These are phyloP conservation scores for Colletotrichum musicola DNA, from an alignment of 2,329 filamentous ascomycete genomes.

Conservation along the genomic window DNA sequence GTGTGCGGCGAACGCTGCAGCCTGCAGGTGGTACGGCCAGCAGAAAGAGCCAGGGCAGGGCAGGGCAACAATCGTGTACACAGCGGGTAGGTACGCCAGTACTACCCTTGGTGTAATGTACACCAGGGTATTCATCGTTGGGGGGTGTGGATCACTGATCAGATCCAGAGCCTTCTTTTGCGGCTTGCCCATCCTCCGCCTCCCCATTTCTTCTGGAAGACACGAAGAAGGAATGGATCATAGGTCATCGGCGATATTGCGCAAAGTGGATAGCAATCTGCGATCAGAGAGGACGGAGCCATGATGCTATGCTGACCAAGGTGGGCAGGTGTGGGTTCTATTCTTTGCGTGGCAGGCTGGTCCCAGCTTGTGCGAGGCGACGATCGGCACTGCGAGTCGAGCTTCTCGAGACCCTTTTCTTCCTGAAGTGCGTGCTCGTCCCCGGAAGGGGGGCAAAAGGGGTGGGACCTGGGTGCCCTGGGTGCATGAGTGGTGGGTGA, in stretches of 20 bases:
- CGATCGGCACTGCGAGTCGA: constrained; percentile 32
- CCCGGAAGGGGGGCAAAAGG: background rate
- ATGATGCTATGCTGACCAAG: constrained; percentile 28
- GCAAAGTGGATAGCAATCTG: constrained; percentile 34
- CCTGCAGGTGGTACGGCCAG: background rate
- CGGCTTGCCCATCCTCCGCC: constrained; percentile 20
- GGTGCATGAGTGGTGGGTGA: too few relatives aligned
- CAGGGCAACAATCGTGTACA: background rate
- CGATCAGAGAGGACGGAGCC: constrained; percentile 22
- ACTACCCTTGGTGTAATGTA: too few relatives aligned
- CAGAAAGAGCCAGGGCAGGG: background rate
- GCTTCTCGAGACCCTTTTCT: constrained; percentile 6
- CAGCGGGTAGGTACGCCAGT: too few relatives aligned
- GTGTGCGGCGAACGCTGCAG: background rate
- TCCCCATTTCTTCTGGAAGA: constrained; percentile 37
- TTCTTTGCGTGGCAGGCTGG: constrained; percentile 32
- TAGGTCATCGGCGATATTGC: constrained; percentile 33
- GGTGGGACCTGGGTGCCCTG: too few relatives aligned
- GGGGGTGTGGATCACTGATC: constrained; percentile 16
- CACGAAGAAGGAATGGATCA: constrained; percentile 32
- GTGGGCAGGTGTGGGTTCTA: constrained; percentile 17
- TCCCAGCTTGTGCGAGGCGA: constrained; percentile 30
- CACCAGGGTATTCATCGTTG: constrained; percentile 1
- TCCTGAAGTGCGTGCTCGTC: background rate
- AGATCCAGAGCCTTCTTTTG: background rate